Evolutionary conservation across 108 stramenopile genomes (phyloP).

Genomic region (Cyclotella cryptica): DNA sequence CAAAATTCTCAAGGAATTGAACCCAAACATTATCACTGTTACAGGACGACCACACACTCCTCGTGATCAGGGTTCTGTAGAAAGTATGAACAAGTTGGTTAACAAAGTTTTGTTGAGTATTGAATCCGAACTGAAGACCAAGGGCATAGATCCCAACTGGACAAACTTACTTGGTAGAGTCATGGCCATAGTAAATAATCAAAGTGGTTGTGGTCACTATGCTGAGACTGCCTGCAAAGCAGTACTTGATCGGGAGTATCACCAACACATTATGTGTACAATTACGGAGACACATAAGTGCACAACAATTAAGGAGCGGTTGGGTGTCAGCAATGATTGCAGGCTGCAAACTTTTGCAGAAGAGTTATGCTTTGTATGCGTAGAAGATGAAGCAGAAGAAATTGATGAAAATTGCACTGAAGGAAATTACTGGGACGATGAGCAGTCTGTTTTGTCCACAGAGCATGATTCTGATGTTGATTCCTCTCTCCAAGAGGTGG

Average conservation of each 20-base stretch:
- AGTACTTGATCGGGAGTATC: constrained; percentile 12
- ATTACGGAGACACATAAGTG: neutral
- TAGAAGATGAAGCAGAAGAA: neutral
- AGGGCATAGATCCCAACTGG: constrained; percentile 9
- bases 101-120: constrained; percentile 10
- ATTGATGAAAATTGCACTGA: neutral
- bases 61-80: too few relatives aligned
- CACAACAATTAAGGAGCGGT: neutral
- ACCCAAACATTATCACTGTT: too few relatives aligned
- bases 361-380: neutral
- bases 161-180: constrained; percentile 17
- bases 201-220: neutral
- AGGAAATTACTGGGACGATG: neutral
- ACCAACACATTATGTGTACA: neutral
- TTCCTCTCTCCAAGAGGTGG: too few relatives aligned
- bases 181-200: constrained; percentile 8
- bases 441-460: neutral
- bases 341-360: neutral
- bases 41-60: constrained; percentile 26
- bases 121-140: neutral
- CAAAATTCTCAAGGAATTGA: too few relatives aligned
- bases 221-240: constrained; percentile 10
- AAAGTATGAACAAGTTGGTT: constrained; percentile 36
- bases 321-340: neutral
- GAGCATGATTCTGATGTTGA: too few relatives aligned